These are phyloP conservation scores for Yarrowia sp. DNA, from an alignment of 805 yeast genomes.

Conservation along the genomic window DNA sequence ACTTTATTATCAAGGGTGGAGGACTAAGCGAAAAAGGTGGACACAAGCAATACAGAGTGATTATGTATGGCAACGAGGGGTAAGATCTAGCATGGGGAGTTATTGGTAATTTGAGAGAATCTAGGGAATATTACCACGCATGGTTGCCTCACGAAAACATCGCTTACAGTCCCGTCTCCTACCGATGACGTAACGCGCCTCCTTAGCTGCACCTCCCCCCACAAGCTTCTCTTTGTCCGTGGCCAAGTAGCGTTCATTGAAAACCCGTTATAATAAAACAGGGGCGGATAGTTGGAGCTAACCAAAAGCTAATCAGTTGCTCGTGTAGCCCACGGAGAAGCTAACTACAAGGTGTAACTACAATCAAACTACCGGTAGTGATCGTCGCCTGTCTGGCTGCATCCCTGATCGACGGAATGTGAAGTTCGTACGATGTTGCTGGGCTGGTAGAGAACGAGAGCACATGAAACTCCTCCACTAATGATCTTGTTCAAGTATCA, in stretches of 20 bases:
- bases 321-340: background rate
- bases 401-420: slow-evolving; percentile 33
- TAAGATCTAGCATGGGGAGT: too few species aligned
- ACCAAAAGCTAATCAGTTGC: slow-evolving; percentile 12
- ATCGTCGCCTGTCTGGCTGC: slow-evolving; percentile 3
- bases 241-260: slow-evolving; percentile 6
- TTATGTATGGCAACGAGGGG: too few species aligned
- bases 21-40: background rate
- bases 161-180: background rate
- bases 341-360: background rate
- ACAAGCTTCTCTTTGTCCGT: slow-evolving; percentile 23
- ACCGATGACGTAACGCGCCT: slow-evolving; percentile 9
- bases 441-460: too few species aligned
- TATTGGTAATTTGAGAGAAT: too few species aligned
- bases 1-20: background rate
- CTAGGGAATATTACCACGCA: too few species aligned
- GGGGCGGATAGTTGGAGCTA: slow-evolving; percentile 35
- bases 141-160: background rate
- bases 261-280: slow-evolving; percentile 22
- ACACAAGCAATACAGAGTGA: too few species aligned
- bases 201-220: slow-evolving; percentile 30
- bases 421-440: background rate
- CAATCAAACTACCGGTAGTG: background rate
- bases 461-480: too few species aligned
- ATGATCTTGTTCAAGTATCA: too few species aligned